Evolutionary conservation across 495 filamentous ascomycete genomes (phyloP), one percentile per base, ranked within the genome.

Genomic region (Aspergillus nanangensis): DNA sequence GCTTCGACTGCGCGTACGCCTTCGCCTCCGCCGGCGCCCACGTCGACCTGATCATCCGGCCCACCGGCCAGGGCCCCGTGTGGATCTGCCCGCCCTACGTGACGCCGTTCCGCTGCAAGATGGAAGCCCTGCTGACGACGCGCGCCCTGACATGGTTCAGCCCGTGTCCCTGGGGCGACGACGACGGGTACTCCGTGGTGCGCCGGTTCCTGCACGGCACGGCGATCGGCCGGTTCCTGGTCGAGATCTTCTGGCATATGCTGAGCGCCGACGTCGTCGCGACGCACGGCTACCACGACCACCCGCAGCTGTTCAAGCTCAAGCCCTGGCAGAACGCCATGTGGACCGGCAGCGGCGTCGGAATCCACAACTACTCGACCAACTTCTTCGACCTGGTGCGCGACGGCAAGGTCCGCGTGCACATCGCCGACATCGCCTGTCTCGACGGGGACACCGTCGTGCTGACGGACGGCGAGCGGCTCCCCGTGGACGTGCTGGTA

Each of bases 1-100:
- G 76, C 0, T 88, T 77, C 70, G 88, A 92, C 69, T 77, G 78
- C 1, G 87, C 77, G 0, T 89, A 88, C 49, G 70, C 73, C 3
- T 84, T 79, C 53, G 84, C 79, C 2, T 69, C 72, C 0, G 66
- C 71, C 1, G 87, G 84, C 1, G 68, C 83, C 40, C 92, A 14
- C 25, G 25, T 29, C 25, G 25, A 29, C 25, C 5, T 29, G 25
- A 29, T 29, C 25, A 88, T 94, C 43, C 76, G 90, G 39, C 77
- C 81, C 32, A 84, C 77, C 2, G 88, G 88, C 1, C 78, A 84
- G 53, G 88, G 87, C 1, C 81, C 83, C 0, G 56, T 56, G 3
- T 90, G 81, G 77, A 87, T 91, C 76, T 63, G 76, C 1, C 79
- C 79, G 1, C 25, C 25, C 11, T 11, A 75, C 72, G 83, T 89